These are phyloP conservation scores for Hordeum pubiflorum DNA, from an alignment of 202 grass and related monocot species.

Conservation along the genomic window DNA sequence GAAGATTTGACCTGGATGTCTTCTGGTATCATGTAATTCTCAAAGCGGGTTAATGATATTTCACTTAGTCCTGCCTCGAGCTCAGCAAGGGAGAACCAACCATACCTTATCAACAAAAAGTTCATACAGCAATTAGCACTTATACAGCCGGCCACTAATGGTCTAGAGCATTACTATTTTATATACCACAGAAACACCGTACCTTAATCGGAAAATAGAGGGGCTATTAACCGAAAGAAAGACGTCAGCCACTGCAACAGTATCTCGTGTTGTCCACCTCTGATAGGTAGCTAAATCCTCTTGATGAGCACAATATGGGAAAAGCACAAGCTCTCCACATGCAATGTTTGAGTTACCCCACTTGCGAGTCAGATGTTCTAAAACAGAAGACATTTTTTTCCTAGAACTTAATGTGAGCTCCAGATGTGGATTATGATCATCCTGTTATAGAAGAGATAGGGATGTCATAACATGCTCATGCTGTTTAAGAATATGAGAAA, in stretches of 20 bases:
- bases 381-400: conserved; percentile 93
- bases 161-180: conserved; percentile 1
- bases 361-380: conserved; percentile 92
- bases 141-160: background rate
- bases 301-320: conserved; percentile 77
- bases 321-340: conserved; percentile 74
- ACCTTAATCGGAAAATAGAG: conserved; percentile 93
- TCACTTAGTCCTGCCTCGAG: conserved; percentile 44
- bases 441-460: conserved; percentile 46
- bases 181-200: conserved; percentile 17
- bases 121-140: conserved; percentile 16
- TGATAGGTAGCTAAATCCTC: conserved; percentile 67
- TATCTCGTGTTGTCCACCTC: conserved; percentile 76
- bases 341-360: conserved; percentile 79
- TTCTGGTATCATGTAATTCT: conserved; percentile 52
- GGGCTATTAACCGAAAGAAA: conserved; percentile 79
- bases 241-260: conserved; percentile 58
- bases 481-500: conserved; percentile 18
- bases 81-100: conserved; percentile 76
- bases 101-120: conserved; percentile 60
- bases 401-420: conserved; percentile 92
- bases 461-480: conserved; percentile 11
- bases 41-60: conserved; percentile 44
- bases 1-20: conserved; percentile 37
- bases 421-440: conserved; percentile 87